A percentile compares a stretch with the other conserved stretches of the same genome.
These are phyloP conservation scores for Penicillium sp. DNA, from an alignment of 2,329 filamentous ascomycete genomes.

Conservation along the genomic window DNA sequence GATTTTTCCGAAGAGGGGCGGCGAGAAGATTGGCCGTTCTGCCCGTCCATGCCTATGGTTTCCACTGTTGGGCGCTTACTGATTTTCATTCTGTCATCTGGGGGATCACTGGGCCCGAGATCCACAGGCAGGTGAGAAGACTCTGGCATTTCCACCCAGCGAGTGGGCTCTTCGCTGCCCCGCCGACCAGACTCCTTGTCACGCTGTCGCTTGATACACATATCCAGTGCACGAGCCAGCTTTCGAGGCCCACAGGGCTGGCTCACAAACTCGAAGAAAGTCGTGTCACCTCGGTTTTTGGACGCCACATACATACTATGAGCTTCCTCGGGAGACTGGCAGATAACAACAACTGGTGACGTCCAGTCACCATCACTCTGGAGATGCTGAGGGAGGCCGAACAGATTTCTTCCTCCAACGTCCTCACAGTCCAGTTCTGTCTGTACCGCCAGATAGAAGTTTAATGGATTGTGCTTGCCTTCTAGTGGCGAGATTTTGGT, in stretches of 20 bases:
- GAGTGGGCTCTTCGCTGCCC: conserved; percentile 11
- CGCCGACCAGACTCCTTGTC: conserved; percentile 1
- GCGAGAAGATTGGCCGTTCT: conserved; percentile 18
- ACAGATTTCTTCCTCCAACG: conserved; percentile 10
- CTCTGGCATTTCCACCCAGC: conserved; percentile 23
- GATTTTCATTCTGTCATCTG: conserved; percentile 21
- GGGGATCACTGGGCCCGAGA: conserved; percentile 14
- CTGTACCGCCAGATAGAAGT: conserved; percentile 27
- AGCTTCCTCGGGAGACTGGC: conserved; percentile 23
- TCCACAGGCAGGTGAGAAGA: conserved; percentile 22
- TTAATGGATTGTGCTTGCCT: conserved; percentile 3
- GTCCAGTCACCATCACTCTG: not conserved
- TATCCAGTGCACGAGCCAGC: conserved; percentile 29
- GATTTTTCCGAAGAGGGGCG: not conserved
- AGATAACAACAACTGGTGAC: conserved; percentile 33
- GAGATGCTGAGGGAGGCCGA: conserved; percentile 4
- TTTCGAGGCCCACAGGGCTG: conserved; percentile 38
- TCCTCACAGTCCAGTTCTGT: conserved; percentile 24
- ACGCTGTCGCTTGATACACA: conserved; percentile 23
- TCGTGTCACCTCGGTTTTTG: not conserved
- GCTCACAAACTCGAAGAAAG: conserved; percentile 33
- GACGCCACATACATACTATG: conserved; percentile 21
- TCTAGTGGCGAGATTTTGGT: conserved; percentile 1
- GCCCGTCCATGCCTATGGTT: conserved; percentile 16
- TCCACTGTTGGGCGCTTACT: conserved; percentile 26